Percentiles rank a stretch among this genome's conserved stretches.
These are phyloP conservation scores for Globisporangium recalcitrans DNA, from an alignment of 352 stramenopile species.

Conservation along the genomic window DNA sequence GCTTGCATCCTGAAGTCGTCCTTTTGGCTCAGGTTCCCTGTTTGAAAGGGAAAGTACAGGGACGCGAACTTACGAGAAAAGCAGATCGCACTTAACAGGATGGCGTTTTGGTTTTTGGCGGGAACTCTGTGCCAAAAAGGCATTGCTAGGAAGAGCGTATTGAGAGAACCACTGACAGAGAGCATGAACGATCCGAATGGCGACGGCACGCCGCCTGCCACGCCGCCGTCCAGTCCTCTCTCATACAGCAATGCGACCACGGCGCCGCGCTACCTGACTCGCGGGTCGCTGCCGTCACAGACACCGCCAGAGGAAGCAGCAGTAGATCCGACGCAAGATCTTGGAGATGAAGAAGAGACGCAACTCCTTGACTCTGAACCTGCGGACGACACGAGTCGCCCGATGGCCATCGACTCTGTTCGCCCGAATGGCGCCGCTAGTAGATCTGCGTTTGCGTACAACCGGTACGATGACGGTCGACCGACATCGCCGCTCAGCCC, in stretches of 20 bases:
- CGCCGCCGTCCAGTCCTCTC: constrained; percentile 57
- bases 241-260: constrained; percentile 5
- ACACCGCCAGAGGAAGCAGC: constrained; percentile 10
- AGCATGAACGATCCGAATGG: constrained; percentile 6
- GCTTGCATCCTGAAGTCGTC: not conserved
- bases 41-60: not conserved
- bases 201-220: constrained; percentile 40
- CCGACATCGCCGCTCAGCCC: constrained; percentile 31
- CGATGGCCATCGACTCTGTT: constrained; percentile 5
- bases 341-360: constrained; percentile 13
- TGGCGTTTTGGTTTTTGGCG: not conserved
- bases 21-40: not conserved
- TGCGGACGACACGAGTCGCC: constrained; percentile 10
- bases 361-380: constrained; percentile 15
- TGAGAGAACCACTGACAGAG: not conserved
- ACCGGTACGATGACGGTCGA: constrained; percentile 4
- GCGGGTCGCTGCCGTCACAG: constrained; percentile 6
- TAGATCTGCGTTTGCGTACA: not conserved
- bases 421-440: not conserved
- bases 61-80: not conserved
- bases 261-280: constrained; percentile 45
- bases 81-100: not conserved
- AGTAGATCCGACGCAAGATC: constrained; percentile 7
- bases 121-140: not conserved
- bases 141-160: not conserved